Evolutionary conservation across 768 basidiomycete genomes (phyloP).

Genomic region (Pholiota molesta): DNA sequence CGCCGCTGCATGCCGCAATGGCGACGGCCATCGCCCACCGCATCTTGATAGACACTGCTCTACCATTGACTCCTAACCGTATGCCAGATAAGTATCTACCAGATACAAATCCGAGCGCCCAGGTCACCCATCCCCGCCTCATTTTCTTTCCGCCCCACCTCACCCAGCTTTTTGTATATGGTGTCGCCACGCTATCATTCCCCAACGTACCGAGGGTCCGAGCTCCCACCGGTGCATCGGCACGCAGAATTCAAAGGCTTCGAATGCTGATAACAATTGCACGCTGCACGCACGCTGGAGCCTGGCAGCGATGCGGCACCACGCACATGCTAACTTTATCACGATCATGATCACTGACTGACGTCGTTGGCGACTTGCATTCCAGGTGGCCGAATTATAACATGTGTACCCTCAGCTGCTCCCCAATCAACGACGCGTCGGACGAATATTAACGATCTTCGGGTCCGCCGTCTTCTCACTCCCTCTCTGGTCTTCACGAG

Average conservation of each 20-base stretch:
- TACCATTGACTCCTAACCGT: background rate
- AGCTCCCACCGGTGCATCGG: background rate
- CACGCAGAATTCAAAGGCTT: background rate
- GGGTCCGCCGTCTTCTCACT: too few relatives aligned
- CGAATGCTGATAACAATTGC: background rate
- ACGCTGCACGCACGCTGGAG: background rate
- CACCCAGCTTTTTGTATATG: background rate
- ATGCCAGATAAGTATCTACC: background rate
- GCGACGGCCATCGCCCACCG: background rate
- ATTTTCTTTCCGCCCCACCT: background rate
- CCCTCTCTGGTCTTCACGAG: too few relatives aligned
- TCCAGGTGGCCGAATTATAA: too few relatives aligned
- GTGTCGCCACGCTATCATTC: too few relatives aligned
- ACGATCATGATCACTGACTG: too few relatives aligned
- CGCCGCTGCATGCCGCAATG: background rate
- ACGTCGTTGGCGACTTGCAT: too few relatives aligned
- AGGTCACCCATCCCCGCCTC: background rate
- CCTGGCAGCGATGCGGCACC: too few relatives aligned
- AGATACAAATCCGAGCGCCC: background rate
- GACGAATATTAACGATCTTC: too few relatives aligned
- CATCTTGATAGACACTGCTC: background rate
- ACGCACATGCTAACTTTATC: constrained; percentile 3
- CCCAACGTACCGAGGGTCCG: too few relatives aligned
- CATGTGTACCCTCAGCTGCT: too few relatives aligned
- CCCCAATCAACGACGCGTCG: too few relatives aligned